Evolutionary conservation across 179 eudicot species (phyloP), one percentile per base, ranked within the genome.

Genomic region (Camellia oleifera): DNA sequence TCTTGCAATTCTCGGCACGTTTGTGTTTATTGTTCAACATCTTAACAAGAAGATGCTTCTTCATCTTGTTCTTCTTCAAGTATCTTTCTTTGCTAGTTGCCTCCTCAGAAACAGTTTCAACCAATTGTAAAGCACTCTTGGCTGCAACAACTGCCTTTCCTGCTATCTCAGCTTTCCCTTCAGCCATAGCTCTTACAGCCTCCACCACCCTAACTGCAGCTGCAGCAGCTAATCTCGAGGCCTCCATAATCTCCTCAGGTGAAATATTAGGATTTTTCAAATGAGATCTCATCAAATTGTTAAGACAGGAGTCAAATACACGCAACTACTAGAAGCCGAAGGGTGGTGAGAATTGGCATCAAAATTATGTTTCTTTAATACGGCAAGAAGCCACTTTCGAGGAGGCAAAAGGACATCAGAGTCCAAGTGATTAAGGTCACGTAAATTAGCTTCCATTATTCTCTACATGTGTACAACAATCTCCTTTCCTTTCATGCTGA

Each of bases 331-430:
- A 50, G 81, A 80, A 74, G 73, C 77, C 0, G 85, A 72, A 11
- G 91, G 85, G 60, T 78, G 78, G 26, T 73, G 85, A 2, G 85
- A 76, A 20, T 74, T 83, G 75, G 72, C 83, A 83, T 87, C 88
- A 0, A 85, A 82, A 82, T 81, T 90, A 71, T 87, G 32, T 26
- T 26, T 26, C 32, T 26, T 26, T 26, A 26, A 26, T 26, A 26
- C 1, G 32, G 32, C 32, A 26, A 26, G 32, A 26, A 26, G 1
- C 32, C 32, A 26, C 32, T 26, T 26, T 26, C 1, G 32, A 26
- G 98, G 98, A 3, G 98, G 97, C 84, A 94, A 87, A 81, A 84
- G 91, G 50, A 88, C 89, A 79, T 92, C 90, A 1, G 91, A 80
- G 74, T 91, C 92, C 79, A 88, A 26, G 32, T 26, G 32, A 26